Evolutionary conservation across 2,329 filamentous ascomycete genomes (phyloP), one percentile per base, ranked within the genome.

Genomic region (Pestalotiopsis sp.): DNA sequence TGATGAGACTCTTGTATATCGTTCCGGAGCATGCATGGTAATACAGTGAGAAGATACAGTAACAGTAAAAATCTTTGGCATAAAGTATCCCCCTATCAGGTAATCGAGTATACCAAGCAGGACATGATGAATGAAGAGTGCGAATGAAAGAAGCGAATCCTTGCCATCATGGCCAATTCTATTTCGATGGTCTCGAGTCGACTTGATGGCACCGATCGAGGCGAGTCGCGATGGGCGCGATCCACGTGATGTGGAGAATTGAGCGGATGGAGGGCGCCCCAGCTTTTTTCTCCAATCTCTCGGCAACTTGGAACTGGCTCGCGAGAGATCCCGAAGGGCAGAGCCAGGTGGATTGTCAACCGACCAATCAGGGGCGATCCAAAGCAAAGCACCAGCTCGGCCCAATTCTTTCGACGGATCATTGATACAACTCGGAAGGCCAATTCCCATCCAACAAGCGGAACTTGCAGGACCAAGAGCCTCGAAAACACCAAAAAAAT

Each of bases 401-500:
- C 20, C 58, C 58, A 61, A 61, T 61, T 61, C 58, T 72, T 68
- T 69, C 69, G 58, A 55, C 60, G 58, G 58, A 35, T 40, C 35
- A 52, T 62, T 35, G 24, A 52, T 52, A 52, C 44, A 52, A 60
- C 26, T 61, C 58, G 26, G 26, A 61, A 39, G n/a, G 58, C 39
- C 48, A 60, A 35, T 62, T 52, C 52, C 48, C 39, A 56, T 62
- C 57, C 65, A 20, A n/a, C 26, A 35, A 66, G 55, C 71, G 71
- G 70, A 72, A 76, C 69, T 76, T 75, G 75, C 71, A 73, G 74
- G 73, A 76, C 30, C 75, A 76, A 76, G 75, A 75, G 70, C 74
- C 71, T 74, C 72, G 30, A 67, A 59, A 57, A 26, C 64, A 59
- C 44, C 44, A 52, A 52, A 52, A 39, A 35, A 48, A 39, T 63